phyloP scores from a whole-genome alignment of 768 basidiomycete species.

The Hydnum rufescens region DNA sequence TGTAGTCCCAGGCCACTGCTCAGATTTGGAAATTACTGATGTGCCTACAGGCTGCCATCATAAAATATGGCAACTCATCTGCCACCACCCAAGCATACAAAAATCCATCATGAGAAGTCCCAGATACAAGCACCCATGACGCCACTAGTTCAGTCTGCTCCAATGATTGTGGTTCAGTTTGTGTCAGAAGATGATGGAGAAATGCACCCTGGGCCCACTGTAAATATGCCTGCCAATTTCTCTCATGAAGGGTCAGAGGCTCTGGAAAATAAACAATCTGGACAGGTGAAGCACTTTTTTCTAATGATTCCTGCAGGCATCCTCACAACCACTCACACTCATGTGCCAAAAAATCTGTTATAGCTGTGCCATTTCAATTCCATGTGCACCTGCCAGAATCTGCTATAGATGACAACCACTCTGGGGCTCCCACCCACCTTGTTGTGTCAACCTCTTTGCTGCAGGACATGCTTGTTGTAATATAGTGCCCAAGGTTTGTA shows the following conservation, averaged over 20 bases:
- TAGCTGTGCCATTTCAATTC: constrained; percentile 82
- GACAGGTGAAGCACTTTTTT: constrained; percentile 32
- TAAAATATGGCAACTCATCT: constrained; percentile 82
- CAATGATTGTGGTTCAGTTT: constrained; percentile 78
- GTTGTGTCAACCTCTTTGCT: constrained; percentile 73
- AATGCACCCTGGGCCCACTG: constrained; percentile 54
- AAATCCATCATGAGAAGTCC: constrained; percentile 40
- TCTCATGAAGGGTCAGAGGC: constrained; percentile 65
- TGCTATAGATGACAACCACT: constrained; percentile 16
- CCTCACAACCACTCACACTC: constrained; percentile 1
- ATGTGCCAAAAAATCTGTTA: constrained; percentile 60
- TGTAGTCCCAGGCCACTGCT: too few relatives aligned
- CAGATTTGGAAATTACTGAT: too few relatives aligned
- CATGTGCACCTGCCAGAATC: constrained; percentile 49
- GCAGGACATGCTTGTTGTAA: constrained; percentile 60
- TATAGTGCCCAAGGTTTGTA: too few relatives aligned
- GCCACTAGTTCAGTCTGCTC: constrained; percentile 16
- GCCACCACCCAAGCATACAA: constrained; percentile 77
- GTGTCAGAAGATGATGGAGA: constrained; percentile 69
- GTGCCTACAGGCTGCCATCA: too few relatives aligned
- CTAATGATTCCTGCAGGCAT: too few relatives aligned
- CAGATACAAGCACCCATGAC: constrained; percentile 13
- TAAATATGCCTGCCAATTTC: constrained; percentile 77
- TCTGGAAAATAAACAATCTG: constrained; percentile 72
- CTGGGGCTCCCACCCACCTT: constrained; percentile 44